Percentiles rank a stretch among this genome's conserved stretches.
Evolutionary conservation across 1,284 basidiomycete species (phyloP).

Genomic region (Sanguinoderma infundibulare): DNA sequence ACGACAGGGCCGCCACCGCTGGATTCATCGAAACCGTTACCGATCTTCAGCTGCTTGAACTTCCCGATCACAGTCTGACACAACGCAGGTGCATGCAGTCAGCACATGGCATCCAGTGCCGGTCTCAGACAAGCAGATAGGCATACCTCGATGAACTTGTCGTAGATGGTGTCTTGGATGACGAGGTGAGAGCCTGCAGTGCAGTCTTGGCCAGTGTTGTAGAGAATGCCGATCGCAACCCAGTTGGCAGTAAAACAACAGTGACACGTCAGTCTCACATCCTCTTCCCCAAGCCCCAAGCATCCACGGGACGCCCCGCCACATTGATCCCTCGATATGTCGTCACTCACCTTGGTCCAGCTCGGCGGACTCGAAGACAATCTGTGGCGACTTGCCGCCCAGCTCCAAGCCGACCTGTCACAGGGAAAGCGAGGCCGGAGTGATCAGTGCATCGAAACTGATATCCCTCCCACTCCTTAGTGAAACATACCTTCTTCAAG

Average conservation of each 20-base stretch:
- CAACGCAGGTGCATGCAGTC: neutral
- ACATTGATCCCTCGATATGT: too few species aligned
- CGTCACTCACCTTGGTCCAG: constrained; percentile 79
- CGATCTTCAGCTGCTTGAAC: constrained; percentile 73
- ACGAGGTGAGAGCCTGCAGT: constrained; percentile 87
- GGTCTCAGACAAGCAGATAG: too few species aligned
- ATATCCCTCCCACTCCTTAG: neutral
- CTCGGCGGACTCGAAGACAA: constrained; percentile 83
- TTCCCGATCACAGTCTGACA: constrained; percentile 60
- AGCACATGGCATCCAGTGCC: neutral
- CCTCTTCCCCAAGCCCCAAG: neutral
- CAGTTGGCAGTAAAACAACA: constrained; percentile 74
- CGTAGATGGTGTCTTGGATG: constrained; percentile 83
- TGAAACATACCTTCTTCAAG: constrained; percentile 75
- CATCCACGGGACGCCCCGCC: too few species aligned
- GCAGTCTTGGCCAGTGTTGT: constrained; percentile 88
- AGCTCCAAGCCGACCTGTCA: constrained; percentile 87
- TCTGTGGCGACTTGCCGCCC: constrained; percentile 92
- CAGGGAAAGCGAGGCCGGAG: neutral
- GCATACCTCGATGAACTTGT: constrained; percentile 68
- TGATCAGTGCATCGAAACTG: neutral
- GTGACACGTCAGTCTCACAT: neutral
- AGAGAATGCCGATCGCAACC: constrained; percentile 83
- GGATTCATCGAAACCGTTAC: constrained; percentile 78
- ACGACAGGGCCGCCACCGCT: constrained; percentile 84